Evolutionary conservation across 2,329 filamentous ascomycete genomes (phyloP).

Genomic region (Zalaria sp.): DNA sequence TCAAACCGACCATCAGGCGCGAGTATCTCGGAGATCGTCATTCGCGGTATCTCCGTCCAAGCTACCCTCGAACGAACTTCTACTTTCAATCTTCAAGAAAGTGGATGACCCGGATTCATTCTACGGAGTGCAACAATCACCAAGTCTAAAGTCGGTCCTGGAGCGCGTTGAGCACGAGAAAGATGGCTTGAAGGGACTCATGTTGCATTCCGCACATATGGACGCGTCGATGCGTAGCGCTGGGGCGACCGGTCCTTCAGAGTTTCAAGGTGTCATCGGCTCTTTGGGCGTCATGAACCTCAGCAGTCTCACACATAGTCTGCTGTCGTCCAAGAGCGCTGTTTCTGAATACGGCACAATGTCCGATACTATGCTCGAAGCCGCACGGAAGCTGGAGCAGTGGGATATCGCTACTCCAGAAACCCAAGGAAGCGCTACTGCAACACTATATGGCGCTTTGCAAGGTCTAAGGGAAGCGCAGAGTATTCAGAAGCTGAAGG

Average conservation of each 20-base stretch:
- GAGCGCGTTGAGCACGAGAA: slow-evolving; percentile 79
- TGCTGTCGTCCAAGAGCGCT: slow-evolving; percentile 55
- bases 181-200: slow-evolving; percentile 71
- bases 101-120: slow-evolving; percentile 94
- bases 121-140: slow-evolving; percentile 72
- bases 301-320: slow-evolving; percentile 69
- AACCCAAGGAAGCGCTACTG: slow-evolving; percentile 30
- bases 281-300: slow-evolving; percentile 71
- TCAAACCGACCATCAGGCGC: neutral
- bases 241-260: slow-evolving; percentile 40
- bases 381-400: slow-evolving; percentile 69
- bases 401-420: slow-evolving; percentile 78
- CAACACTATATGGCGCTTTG: slow-evolving; percentile 65
- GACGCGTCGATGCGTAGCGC: slow-evolving; percentile 64
- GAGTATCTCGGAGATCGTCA: slow-evolving; percentile 54
- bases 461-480: slow-evolving; percentile 60
- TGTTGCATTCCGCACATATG: slow-evolving; percentile 81
- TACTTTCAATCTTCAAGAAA: slow-evolving; percentile 75
- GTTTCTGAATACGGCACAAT: slow-evolving; percentile 43
- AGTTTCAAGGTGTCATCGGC: slow-evolving; percentile 57
- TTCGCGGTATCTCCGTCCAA: slow-evolving; percentile 28
- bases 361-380: slow-evolving; percentile 60
- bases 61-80: slow-evolving; percentile 45
- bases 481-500: slow-evolving; percentile 37
- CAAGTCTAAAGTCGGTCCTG: slow-evolving; percentile 64